These are phyloP conservation scores for Ephemerocybe angulata DNA, from an alignment of 768 basidiomycete genomes.

Conservation along the genomic window DNA sequence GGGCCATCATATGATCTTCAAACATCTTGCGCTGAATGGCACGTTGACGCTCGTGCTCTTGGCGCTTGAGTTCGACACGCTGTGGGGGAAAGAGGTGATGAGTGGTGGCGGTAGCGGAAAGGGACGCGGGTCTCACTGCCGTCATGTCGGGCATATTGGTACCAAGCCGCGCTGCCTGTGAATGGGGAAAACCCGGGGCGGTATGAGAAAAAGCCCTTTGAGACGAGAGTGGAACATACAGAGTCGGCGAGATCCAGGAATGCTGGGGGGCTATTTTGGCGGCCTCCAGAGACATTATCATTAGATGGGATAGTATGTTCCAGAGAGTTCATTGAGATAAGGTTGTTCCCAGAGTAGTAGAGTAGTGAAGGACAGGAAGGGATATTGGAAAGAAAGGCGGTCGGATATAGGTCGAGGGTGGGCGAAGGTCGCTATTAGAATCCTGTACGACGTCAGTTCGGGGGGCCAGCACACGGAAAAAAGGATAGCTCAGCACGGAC, in stretches of 20 bases:
- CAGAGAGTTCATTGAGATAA: slow-evolving; percentile 64
- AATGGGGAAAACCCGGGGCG: slow-evolving; percentile 10
- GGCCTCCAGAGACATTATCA: slow-evolving; percentile 69
- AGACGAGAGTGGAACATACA: slow-evolving; percentile 44
- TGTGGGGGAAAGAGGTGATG: background rate
- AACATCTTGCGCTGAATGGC: slow-evolving; percentile 82
- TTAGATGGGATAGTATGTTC: slow-evolving; percentile 71
- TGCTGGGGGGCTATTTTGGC: slow-evolving; percentile 86
- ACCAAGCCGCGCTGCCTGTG: slow-evolving; percentile 76
- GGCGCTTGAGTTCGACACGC: slow-evolving; percentile 85
- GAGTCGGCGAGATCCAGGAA: slow-evolving; percentile 94
- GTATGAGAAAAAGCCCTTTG: slow-evolving; percentile 18
- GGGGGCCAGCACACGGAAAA: no score
- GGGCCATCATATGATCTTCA: slow-evolving; percentile 93
- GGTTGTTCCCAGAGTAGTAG: slow-evolving; percentile 45
- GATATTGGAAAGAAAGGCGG: slow-evolving; percentile 22
- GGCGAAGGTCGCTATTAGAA: slow-evolving; percentile 33
- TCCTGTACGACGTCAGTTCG: slow-evolving; percentile 37
- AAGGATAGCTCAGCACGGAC: slow-evolving; percentile 38
- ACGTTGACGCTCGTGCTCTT: slow-evolving; percentile 91
- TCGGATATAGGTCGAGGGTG: slow-evolving; percentile 3
- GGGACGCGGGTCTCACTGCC: slow-evolving; percentile 54
- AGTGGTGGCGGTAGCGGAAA: background rate
- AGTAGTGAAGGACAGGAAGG: slow-evolving; percentile 52
- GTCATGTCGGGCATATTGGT: slow-evolving; percentile 85